These are phyloP conservation scores for Trichomonas vaginalis DNA, from an alignment of 208 protist genomes.

Conservation along the genomic window DNA sequence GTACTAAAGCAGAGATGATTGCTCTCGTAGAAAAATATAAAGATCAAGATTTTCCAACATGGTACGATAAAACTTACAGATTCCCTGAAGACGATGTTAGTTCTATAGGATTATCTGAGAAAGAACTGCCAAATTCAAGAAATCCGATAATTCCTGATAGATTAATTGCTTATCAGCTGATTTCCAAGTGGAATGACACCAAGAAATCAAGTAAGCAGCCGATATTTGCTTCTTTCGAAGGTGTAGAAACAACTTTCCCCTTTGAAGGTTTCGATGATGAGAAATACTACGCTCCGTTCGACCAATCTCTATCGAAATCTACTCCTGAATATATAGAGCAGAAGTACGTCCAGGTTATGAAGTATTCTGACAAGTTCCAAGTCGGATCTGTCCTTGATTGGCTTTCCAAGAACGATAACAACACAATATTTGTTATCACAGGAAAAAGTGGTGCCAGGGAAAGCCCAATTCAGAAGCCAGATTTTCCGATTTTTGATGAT, in stretches of 20 bases:
- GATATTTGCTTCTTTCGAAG: neutral
- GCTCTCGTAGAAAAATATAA: neutral
- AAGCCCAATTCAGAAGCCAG: neutral
- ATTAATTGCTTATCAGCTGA: neutral
- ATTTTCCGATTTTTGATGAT: neutral
- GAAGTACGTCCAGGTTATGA: neutral
- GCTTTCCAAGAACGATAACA: neutral
- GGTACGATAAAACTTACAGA: neutral
- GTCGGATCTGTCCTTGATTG: neutral
- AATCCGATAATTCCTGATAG: neutral
- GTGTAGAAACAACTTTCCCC: neutral
- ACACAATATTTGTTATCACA: neutral
- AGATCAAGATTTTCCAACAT: neutral
- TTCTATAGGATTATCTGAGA: too few species aligned
- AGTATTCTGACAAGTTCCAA: neutral
- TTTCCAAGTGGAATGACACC: neutral
- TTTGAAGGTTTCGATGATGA: neutral
- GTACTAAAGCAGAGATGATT: neutral
- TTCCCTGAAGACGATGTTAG: too few species aligned
- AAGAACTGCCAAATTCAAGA: neutral
- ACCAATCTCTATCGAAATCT: neutral
- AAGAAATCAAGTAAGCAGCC: neutral
- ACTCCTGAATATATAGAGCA: neutral
- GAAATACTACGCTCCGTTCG: neutral
- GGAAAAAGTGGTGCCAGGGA: neutral